Evolutionary conservation across 164 flowering plant genomes (phyloP).

Genomic region (Tetracentron sinense): DNA sequence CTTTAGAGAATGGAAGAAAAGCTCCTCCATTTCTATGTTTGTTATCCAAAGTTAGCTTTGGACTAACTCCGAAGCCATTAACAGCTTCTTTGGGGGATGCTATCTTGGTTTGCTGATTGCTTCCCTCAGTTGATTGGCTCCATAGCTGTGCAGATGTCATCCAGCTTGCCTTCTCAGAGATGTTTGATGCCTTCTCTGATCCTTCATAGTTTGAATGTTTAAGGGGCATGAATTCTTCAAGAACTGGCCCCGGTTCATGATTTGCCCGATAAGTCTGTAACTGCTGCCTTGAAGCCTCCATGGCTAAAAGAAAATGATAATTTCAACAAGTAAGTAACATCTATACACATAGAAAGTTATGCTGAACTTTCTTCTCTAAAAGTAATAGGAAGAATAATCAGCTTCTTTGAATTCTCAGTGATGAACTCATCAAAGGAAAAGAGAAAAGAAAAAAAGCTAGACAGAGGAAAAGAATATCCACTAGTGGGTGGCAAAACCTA

Average conservation of each 20-base stretch:
- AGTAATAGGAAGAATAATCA: too few species aligned
- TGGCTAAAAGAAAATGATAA: conserved; percentile 36
- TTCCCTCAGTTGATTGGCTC: conserved; percentile 58
- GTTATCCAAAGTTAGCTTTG: conserved; percentile 50
- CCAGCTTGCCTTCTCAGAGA: conserved; percentile 78
- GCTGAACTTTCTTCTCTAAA: too few species aligned
- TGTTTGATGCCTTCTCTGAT: conserved; percentile 32
- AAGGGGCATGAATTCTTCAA: conserved; percentile 94
- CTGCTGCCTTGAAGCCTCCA: conserved; percentile 85
- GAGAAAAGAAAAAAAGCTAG: too few species aligned
- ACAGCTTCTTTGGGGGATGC: conserved; percentile 34
- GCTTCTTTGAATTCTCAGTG: too few species aligned
- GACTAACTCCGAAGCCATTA: conserved; percentile 35
- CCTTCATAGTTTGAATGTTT: conserved; percentile 42
- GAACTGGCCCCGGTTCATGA: conserved; percentile 52
- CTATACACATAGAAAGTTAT: too few species aligned
- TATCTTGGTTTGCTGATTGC: conserved; percentile 28
- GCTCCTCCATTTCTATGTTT: conserved; percentile 80
- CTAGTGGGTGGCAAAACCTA: too few species aligned
- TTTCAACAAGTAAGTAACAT: not conserved
- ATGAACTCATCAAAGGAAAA: too few species aligned
- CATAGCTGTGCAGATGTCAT: conserved; percentile 88
- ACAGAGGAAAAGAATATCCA: too few species aligned
- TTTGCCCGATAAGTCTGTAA: conserved; percentile 44
- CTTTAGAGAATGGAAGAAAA: conserved; percentile 84